Evolutionary conservation across 208 protist species (phyloP).

Genomic region (Acanthamoeba lenticulata): DNA sequence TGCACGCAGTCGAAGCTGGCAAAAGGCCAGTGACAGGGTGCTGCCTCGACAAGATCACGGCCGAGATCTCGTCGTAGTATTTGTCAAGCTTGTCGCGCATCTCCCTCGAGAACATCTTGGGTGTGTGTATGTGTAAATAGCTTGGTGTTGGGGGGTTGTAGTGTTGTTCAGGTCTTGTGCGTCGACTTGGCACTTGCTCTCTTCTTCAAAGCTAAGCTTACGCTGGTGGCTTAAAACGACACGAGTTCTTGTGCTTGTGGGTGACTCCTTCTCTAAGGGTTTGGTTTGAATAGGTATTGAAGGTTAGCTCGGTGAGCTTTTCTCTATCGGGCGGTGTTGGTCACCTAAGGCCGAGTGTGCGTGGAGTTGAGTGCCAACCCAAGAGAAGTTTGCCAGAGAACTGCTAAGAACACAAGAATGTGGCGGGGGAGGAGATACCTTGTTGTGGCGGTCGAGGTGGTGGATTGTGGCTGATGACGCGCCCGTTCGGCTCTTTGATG

Average conservation of each 20-base stretch:
- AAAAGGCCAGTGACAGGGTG: slow-evolving; percentile 8
- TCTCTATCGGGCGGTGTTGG: too few species aligned
- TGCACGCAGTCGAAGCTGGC: background rate
- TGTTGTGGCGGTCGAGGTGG: background rate
- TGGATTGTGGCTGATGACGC: background rate
- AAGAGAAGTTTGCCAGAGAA: slow-evolving; percentile 32
- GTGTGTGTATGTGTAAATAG: background rate
- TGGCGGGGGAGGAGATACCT: background rate
- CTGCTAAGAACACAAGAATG: background rate
- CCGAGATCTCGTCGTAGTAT: slow-evolving; percentile 15
- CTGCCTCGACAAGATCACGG: background rate
- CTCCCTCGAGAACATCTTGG: background rate
- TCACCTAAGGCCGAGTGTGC: too few species aligned
- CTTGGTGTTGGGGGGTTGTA: background rate
- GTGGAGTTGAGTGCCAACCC: slow-evolving; percentile 4
- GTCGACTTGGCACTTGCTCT: background rate
- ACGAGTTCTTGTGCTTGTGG: too few species aligned
- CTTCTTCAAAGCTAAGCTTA: too few species aligned
- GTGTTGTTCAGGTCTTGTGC: background rate
- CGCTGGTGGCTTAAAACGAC: too few species aligned
- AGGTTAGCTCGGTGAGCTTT: too few species aligned
- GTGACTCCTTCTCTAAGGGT: too few species aligned
- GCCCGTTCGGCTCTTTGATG: background rate
- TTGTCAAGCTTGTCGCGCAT: background rate
- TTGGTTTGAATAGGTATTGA: too few species aligned